Evolutionary conservation across 768 basidiomycete genomes (phyloP).

Genomic region (Auricularia sp.): DNA sequence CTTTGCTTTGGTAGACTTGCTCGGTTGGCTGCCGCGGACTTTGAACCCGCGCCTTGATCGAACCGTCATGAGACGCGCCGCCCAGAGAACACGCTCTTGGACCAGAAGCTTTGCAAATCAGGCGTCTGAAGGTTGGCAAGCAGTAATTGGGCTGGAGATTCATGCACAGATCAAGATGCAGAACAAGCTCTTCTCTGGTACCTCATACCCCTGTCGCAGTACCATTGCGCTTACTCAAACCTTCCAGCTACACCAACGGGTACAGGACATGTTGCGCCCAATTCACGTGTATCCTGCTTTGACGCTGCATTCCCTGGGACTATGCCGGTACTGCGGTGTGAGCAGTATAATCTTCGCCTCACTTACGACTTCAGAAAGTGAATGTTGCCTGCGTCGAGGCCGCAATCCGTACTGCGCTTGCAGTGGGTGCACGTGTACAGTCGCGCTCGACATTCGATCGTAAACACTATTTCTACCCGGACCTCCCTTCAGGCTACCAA

Average conservation of each 20-base stretch:
- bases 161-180: conserved; percentile 89
- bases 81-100: background rate
- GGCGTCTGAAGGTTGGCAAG: conserved; percentile 52
- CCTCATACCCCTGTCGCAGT: conserved; percentile 12
- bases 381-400: conserved; percentile 67
- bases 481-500: conserved; percentile 90
- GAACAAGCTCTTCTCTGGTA: conserved; percentile 79
- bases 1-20: background rate
- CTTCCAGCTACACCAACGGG: conserved; percentile 26
- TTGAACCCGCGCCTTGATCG: background rate
- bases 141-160: conserved; percentile 89
- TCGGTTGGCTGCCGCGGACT: too few relatives aligned
- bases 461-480: conserved; percentile 97
- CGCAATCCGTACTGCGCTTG: conserved; percentile 70
- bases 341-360: conserved; percentile 3
- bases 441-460: conserved; percentile 76
- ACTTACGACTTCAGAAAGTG: conserved; percentile 31
- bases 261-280: conserved; percentile 41
- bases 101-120: background rate
- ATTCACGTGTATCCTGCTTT: conserved; percentile 61
- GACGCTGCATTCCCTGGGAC: conserved; percentile 94
- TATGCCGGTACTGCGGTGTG: conserved; percentile 53
- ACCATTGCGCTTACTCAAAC: conserved; percentile 18
- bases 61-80: background rate
- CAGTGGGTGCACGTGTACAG: conserved; percentile 58